Conservation (phyloP, 495 filamentous ascomycete genomes). For the Podospora didyma region DNA sequence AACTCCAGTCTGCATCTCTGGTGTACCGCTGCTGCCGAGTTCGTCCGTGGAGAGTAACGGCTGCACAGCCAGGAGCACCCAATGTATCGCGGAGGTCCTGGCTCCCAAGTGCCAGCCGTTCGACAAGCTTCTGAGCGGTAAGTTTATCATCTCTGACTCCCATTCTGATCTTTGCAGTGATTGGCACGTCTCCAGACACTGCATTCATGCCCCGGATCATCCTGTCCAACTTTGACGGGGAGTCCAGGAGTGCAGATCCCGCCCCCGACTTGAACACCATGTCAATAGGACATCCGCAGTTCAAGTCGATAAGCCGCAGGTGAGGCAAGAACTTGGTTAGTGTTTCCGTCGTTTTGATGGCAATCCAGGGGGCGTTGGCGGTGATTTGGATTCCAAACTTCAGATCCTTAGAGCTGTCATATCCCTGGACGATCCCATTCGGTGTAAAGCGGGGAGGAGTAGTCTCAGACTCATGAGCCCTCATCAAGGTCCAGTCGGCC, state of each 20-base stretch:
- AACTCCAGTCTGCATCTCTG: conserved; percentile 80
- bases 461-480: conserved; percentile 78
- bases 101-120: conserved; percentile 77
- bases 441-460: conserved; percentile 55
- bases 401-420: conserved; percentile 76
- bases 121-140: conserved; percentile 73
- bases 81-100: conserved; percentile 57
- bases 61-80: conserved; percentile 77
- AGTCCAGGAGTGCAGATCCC: conserved; percentile 90
- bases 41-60: conserved; percentile 89
- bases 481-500: conserved; percentile 90
- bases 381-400: conserved; percentile 91
- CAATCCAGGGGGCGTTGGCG: conserved; percentile 82
- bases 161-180: conserved; percentile 92
- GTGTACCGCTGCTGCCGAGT: conserved; percentile 94
- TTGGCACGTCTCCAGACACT: conserved; percentile 80
- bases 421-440: conserved; percentile 56
- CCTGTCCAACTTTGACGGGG: conserved; percentile 77
- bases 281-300: conserved; percentile 96
- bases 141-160: conserved; percentile 77
- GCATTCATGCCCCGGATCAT: conserved; percentile 93
- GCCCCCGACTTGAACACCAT: conserved; percentile 81
- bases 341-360: conserved; percentile 79
- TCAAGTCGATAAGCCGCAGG: conserved; percentile 85
- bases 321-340: conserved; percentile 71